A percentile compares a stretch with the other conserved stretches of the same genome.
Conservation (phyloP, 163 green algal species). For the Prototheca cutis region DNA sequence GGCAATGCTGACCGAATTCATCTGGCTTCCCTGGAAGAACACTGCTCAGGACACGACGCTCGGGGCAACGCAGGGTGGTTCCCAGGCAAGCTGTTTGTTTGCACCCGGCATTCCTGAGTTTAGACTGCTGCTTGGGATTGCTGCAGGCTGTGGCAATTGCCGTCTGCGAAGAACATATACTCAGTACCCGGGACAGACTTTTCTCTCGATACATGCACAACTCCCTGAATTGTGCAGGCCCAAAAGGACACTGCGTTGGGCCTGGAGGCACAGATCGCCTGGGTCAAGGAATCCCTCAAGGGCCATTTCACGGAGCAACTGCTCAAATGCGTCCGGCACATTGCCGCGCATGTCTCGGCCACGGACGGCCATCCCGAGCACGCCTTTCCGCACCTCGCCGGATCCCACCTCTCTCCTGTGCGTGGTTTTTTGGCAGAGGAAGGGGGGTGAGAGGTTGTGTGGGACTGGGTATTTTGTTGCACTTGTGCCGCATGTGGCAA, state of each 20-base stretch:
- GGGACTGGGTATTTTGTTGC: neutral
- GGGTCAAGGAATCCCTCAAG: constrained; percentile 34
- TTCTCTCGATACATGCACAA: too few species aligned
- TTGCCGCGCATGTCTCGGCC: constrained; percentile 37
- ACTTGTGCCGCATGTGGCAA: neutral
- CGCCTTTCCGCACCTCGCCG: constrained; percentile 66
- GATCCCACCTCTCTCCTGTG: constrained; percentile 49
- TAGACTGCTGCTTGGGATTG: too few species aligned
- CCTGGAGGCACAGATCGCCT: constrained; percentile 21
- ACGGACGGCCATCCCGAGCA: constrained; percentile 43
- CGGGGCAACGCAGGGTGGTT: neutral
- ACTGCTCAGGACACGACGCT: neutral
- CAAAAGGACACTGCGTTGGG: neutral
- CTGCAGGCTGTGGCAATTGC: too few species aligned
- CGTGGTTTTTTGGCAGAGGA: neutral
- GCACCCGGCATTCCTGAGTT: too few species aligned
- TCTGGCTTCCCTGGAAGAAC: constrained; percentile 69
- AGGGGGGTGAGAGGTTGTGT: constrained; percentile 10
- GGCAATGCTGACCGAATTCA: constrained; percentile 67
- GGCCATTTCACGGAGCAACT: constrained; percentile 40
- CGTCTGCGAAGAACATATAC: too few species aligned
- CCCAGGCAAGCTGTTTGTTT: neutral
- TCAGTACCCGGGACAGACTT: too few species aligned
- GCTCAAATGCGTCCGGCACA: constrained; percentile 44
- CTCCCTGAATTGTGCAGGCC: too few species aligned